phyloP scores from a whole-genome alignment of 495 filamentous ascomycete species.

The Talaromyces nanjingensis region DNA sequence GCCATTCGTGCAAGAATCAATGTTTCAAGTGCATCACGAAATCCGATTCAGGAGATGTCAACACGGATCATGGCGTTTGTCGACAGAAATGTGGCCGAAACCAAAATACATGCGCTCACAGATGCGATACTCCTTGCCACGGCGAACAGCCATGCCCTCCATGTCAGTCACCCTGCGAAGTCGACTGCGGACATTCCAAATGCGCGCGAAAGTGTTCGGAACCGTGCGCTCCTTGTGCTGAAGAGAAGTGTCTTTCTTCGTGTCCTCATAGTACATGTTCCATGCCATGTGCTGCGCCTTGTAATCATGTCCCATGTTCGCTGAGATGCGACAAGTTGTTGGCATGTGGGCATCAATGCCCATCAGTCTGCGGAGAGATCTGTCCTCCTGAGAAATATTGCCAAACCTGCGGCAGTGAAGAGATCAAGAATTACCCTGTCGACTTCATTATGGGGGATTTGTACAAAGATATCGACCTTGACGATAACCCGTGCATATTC shows the following conservation, averaged over 20 bases:
- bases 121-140: conserved; percentile 50
- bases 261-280: conserved; percentile 52
- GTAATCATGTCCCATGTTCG: conserved; percentile 60
- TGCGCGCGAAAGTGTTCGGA: conserved; percentile 55
- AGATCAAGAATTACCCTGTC: conserved; percentile 38
- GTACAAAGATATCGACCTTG: conserved; percentile 51
- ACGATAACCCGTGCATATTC: conserved; percentile 55
- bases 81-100: conserved; percentile 43
- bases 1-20: conserved; percentile 48
- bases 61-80: conserved; percentile 44
- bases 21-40: conserved; percentile 42
- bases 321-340: conserved; percentile 51
- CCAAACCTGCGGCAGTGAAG: conserved; percentile 41
- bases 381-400: conserved; percentile 54
- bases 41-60: conserved; percentile 14
- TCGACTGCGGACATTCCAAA: conserved; percentile 53
- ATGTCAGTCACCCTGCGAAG: conserved; percentile 51
- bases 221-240: conserved; percentile 59
- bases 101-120: conserved; percentile 53
- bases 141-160: conserved; percentile 41
- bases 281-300: conserved; percentile 60
- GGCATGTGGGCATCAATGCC: conserved; percentile 61
- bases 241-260: conserved; percentile 44
- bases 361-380: conserved; percentile 58
- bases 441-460: conserved; percentile 44